phyloP scores from a whole-genome alignment of 768 basidiomycete genomes.

The Grammothele lineata region DNA sequence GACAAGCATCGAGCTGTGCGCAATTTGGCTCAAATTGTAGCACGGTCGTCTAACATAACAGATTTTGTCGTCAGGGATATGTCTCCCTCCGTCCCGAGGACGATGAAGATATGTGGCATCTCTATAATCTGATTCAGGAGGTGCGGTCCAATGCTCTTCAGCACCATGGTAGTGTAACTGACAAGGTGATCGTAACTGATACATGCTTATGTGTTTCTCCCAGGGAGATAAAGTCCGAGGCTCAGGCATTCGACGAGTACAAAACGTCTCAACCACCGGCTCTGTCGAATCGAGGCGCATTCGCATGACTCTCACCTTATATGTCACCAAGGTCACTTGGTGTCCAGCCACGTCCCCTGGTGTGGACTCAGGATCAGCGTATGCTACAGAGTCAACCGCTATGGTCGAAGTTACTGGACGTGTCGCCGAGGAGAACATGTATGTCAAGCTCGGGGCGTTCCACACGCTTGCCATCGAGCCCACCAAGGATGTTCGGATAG shows the following conservation, averaged over 20 bases:
- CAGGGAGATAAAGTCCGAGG: constrained; percentile 81
- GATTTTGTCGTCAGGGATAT: constrained; percentile 60
- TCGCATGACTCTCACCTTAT: constrained; percentile 77
- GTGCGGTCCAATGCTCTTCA: constrained; percentile 27
- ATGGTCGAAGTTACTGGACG: constrained; percentile 83
- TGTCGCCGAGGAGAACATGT: constrained; percentile 80
- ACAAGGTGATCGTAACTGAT: constrained; percentile 7
- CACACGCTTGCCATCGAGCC: constrained; percentile 94
- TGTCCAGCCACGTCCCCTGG: constrained; percentile 48
- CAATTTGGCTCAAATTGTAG: constrained; percentile 6
- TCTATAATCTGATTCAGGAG: constrained; percentile 92
- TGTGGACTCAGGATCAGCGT: constrained; percentile 32
- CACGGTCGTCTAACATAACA: too few species aligned
- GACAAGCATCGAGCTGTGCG: constrained; percentile 78
- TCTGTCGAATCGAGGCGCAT: constrained; percentile 91
- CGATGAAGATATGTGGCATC: constrained; percentile 99
- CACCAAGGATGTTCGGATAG: constrained; percentile 86
- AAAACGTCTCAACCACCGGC: constrained; percentile 87
- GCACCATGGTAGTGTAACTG: too few species aligned
- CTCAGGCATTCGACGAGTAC: constrained; percentile 84
- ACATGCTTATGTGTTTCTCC: constrained; percentile 11
- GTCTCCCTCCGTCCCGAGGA: constrained; percentile 95
- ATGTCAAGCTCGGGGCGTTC: constrained; percentile 89
- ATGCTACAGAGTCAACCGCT: constrained; percentile 37
- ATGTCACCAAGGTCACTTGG: constrained; percentile 78